Evolutionary conservation across 2,329 filamentous ascomycete species (phyloP).

Genomic region (Westerdykella ornata): DNA sequence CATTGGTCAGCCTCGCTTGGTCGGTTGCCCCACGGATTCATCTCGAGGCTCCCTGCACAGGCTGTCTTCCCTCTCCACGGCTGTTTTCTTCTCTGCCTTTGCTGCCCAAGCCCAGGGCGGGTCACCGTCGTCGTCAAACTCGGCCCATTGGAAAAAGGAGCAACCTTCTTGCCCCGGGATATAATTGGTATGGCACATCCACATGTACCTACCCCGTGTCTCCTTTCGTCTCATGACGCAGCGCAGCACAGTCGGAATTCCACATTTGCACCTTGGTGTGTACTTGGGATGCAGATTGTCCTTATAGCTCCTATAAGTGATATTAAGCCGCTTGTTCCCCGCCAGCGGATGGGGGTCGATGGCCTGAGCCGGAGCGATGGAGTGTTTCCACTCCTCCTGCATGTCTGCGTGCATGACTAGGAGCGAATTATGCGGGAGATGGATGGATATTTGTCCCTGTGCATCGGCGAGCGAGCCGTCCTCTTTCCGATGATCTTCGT

Average conservation of each 20-base stretch:
- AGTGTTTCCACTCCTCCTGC: slow-evolving; percentile 96
- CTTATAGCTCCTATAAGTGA: slow-evolving; percentile 88
- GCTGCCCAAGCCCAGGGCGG: slow-evolving; percentile 52
- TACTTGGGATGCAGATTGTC: slow-evolving; percentile 65
- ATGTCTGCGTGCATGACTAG: slow-evolving; percentile 96
- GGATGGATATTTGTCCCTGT: slow-evolving; percentile 83
- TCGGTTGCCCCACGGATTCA: no score
- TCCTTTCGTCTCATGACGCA: slow-evolving; percentile 74
- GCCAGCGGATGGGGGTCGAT: slow-evolving; percentile 82
- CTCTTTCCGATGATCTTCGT: slow-evolving; percentile 41
- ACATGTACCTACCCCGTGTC: slow-evolving; percentile 76
- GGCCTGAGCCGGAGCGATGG: slow-evolving; percentile 64
- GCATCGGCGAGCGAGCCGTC: slow-evolving; percentile 48
- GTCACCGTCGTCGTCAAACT: slow-evolving; percentile 63
- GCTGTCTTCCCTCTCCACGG: no score
- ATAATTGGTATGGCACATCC: slow-evolving; percentile 82
- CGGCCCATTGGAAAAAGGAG: slow-evolving; percentile 28
- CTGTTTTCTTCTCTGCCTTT: background rate
- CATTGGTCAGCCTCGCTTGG: no score
- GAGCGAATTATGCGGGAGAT: slow-evolving; percentile 89
- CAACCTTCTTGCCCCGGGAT: slow-evolving; percentile 54
- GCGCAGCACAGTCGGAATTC: slow-evolving; percentile 60
- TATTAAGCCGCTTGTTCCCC: slow-evolving; percentile 75
- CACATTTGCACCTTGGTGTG: slow-evolving; percentile 73
- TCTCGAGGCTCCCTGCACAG: no score